These are phyloP conservation scores for Friedmanniomyces simplex DNA, from an alignment of 495 filamentous ascomycete genomes.

Conservation along the genomic window DNA sequence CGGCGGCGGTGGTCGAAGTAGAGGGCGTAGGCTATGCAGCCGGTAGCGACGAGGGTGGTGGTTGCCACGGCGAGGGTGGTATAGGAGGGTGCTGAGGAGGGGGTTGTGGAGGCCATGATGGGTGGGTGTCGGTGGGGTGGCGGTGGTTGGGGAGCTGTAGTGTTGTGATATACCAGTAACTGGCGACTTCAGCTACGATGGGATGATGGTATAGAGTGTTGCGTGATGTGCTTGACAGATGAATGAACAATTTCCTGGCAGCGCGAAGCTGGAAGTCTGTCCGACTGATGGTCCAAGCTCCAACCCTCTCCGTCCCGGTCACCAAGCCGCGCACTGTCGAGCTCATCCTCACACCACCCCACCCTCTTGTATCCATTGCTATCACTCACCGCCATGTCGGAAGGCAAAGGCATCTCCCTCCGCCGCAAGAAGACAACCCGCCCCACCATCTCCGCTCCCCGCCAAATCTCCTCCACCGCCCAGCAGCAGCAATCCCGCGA, in stretches of 20 bases:
- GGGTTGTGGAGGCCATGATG: slow-evolving; percentile 24
- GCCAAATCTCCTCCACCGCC: slow-evolving; percentile 53
- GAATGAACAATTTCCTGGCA: not conserved
- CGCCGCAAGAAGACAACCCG: slow-evolving; percentile 77
- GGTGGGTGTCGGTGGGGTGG: slow-evolving; percentile 1
- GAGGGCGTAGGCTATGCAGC: slow-evolving; percentile 67
- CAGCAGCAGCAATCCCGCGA: slow-evolving; percentile 25
- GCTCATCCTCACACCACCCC: not conserved
- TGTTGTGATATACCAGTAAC: not conserved
- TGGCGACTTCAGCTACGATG: too few relatives aligned
- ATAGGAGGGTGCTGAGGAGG: slow-evolving; percentile 48
- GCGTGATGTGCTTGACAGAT: not conserved
- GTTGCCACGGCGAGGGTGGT: slow-evolving; percentile 64
- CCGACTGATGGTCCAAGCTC: slow-evolving; percentile 2
- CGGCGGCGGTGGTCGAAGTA: slow-evolving; percentile 95
- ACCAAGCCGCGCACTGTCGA: not conserved
- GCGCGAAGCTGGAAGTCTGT: slow-evolving; percentile 1
- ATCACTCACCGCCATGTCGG: slow-evolving; percentile 7
- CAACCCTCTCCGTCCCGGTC: not conserved
- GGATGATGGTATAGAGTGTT: not conserved
- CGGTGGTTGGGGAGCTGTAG: not conserved
- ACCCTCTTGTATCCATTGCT: not conserved
- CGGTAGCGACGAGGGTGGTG: slow-evolving; percentile 62
- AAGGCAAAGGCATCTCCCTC: slow-evolving; percentile 73
- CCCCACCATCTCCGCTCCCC: slow-evolving; percentile 72